These are phyloP conservation scores for Rhododendron mucronatum DNA, from an alignment of 148 eudicot genomes.

Conservation along the genomic window DNA sequence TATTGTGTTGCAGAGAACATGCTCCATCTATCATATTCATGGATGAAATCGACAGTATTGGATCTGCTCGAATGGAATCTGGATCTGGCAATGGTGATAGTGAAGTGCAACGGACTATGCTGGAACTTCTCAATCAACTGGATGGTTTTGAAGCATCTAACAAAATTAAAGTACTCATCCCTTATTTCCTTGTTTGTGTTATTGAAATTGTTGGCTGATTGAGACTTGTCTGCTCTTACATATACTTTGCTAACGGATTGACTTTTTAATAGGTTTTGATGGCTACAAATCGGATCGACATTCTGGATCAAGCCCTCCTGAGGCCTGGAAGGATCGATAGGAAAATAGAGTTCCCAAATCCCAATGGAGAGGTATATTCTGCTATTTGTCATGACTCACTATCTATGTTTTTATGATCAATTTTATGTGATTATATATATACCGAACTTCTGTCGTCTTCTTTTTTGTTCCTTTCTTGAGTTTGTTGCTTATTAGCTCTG, in stretches of 20 bases:
- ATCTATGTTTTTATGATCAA: background rate
- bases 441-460: too few species aligned
- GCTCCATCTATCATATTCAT: conserved; percentile 86
- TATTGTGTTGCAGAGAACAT: conserved; percentile 53
- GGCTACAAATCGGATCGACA: conserved; percentile 82
- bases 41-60: conserved; percentile 88
- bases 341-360: conserved; percentile 78
- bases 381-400: background rate
- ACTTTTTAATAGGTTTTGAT: conserved; percentile 43
- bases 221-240: background rate
- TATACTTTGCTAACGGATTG: background rate
- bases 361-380: conserved; percentile 57
- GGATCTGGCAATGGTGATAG: conserved; percentile 85
- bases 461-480: background rate
- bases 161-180: conserved; percentile 51
- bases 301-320: conserved; percentile 72
- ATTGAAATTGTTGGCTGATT: background rate
- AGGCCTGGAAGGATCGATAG: conserved; percentile 83
- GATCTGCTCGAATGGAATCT: conserved; percentile 83
- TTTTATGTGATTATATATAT: background rate
- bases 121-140: conserved; percentile 74
- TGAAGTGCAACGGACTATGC: conserved; percentile 80
- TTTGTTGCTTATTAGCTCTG: background rate
- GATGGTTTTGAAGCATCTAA: conserved; percentile 90
- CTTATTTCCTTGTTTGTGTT: background rate